phyloP scores from a whole-genome alignment of 1,139 yeast species.

The Meyerozyma carpophila region DNA sequence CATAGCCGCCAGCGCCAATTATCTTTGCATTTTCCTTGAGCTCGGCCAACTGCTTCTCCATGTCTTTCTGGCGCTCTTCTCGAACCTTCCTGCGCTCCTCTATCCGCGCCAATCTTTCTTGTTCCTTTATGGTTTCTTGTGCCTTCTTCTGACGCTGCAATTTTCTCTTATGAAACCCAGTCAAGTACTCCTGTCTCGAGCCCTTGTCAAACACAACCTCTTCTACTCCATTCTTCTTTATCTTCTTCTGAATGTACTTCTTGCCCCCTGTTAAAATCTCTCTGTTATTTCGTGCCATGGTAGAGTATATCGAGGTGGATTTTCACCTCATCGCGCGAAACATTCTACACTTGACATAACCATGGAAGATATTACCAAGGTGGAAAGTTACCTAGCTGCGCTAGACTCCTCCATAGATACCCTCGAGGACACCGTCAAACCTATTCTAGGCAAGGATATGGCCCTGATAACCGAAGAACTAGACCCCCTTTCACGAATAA shows the following conservation, averaged over 20 bases:
- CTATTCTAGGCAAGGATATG: slow-evolving; percentile 29
- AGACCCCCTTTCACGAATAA: slow-evolving; percentile 32
- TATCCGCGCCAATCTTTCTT: slow-evolving; percentile 64
- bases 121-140: slow-evolving; percentile 65
- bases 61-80: slow-evolving; percentile 62
- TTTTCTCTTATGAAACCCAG: slow-evolving; percentile 95
- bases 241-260: slow-evolving; percentile 63
- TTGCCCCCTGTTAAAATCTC: slow-evolving; percentile 87
- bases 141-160: slow-evolving; percentile 85
- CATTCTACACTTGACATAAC: not conserved
- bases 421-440: slow-evolving; percentile 24
- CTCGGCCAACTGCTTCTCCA: slow-evolving; percentile 57
- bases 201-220: slow-evolving; percentile 80
- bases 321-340: slow-evolving; percentile 1
- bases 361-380: slow-evolving; percentile 41
- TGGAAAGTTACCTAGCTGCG: slow-evolving; percentile 23
- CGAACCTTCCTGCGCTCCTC: slow-evolving; percentile 69
- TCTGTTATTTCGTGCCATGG: slow-evolving; percentile 47
- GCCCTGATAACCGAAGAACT: slow-evolving; percentile 25
- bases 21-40: slow-evolving; percentile 52
- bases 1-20: slow-evolving; percentile 16
- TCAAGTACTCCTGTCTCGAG: slow-evolving; percentile 70
- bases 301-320: slow-evolving; percentile 8
- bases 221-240: slow-evolving; percentile 62
- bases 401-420: slow-evolving; percentile 28